Percentiles rank a stretch among this genome's conserved stretches.
phyloP scores from a whole-genome alignment of 169 alveolate genomes.

The Perkinsus olseni region DNA sequence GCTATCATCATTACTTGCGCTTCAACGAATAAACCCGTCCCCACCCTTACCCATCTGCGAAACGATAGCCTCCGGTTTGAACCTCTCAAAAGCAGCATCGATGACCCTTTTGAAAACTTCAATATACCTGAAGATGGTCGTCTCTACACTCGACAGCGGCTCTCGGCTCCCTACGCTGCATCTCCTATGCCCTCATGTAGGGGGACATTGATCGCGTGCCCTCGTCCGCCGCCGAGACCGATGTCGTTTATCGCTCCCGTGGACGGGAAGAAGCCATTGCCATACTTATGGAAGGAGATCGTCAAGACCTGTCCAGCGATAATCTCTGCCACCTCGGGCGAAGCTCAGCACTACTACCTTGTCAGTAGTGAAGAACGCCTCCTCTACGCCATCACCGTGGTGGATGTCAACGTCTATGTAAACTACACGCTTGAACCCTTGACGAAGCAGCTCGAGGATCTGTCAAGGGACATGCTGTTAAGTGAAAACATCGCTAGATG shows the following conservation, averaged over 20 bases:
- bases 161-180: constrained; percentile 61
- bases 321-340: background rate
- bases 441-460: constrained; percentile 12
- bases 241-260: constrained; percentile 92
- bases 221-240: constrained; percentile 82
- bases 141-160: background rate
- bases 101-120: constrained; percentile 65
- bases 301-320: constrained; percentile 82
- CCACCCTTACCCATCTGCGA: constrained; percentile 30
- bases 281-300: constrained; percentile 94
- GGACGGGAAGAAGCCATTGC: constrained; percentile 95
- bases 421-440: constrained; percentile 76
- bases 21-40: background rate
- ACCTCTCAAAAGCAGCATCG: constrained; percentile 58
- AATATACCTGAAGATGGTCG: no score
- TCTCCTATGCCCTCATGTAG: constrained; percentile 95
- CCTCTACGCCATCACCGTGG: constrained; percentile 97
- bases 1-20: background rate
- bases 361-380: constrained; percentile 74
- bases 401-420: constrained; percentile 96
- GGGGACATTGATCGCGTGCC: constrained; percentile 94
- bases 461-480: constrained; percentile 44
- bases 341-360: constrained; percentile 36
- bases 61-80: constrained; percentile 74
- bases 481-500: background rate